Evolutionary conservation across 163 green algal genomes (phyloP), one percentile per base, ranked within the genome.

Genomic region (Scenedesmus sp.): DNA sequence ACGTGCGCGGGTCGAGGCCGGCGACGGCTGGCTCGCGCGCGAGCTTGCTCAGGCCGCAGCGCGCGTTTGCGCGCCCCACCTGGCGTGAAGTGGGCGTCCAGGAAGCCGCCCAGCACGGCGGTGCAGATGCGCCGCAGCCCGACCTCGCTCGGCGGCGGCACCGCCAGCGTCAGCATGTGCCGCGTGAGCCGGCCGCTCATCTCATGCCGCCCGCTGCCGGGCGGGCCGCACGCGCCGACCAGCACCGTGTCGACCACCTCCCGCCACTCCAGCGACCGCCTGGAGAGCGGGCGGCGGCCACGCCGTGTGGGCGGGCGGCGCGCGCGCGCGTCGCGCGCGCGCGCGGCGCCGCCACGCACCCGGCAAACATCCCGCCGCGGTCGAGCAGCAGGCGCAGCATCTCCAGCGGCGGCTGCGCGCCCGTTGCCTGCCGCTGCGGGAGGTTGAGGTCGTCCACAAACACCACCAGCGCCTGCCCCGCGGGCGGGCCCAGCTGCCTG

Each of bases 221-320:
- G n/a, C n/a, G n/a, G n/a, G n/a, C n/a, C n/a, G n/a, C 86, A 94
- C 87, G 87, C 92, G 63, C 92, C 89, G 24, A 93, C 82, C 14
- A 93, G 70, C 90, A 93, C 93, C 18, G 89, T 87, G 18, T 84
- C 84, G 29, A 93, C 86, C 77, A 93, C 93, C 77, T 93, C 87
- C 33, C 91, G 78, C 78, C 91, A 84, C 31, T 86, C 48, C 36
- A 91, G 70, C 75, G 79, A 84, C 5, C 85, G 82, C 60, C 94
- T 89, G 0, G 72, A 48, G 34, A 84, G 63, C 33, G 87, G 80
- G 45, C 72, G 77, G 9, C 66, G 48, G 29, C 86, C 86, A 92
- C 5, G 77, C 86, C 17, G 36, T 31, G 65, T 90, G 86, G 76
- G 92, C 88, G 85, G 92, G 90, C 64, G 80, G 91, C 75, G 91